A percentile compares a stretch with the other conserved stretches of the same genome.
Evolutionary conservation across 73 alveolate species (phyloP).

Genomic region (Symbiodinium pilosum): DNA sequence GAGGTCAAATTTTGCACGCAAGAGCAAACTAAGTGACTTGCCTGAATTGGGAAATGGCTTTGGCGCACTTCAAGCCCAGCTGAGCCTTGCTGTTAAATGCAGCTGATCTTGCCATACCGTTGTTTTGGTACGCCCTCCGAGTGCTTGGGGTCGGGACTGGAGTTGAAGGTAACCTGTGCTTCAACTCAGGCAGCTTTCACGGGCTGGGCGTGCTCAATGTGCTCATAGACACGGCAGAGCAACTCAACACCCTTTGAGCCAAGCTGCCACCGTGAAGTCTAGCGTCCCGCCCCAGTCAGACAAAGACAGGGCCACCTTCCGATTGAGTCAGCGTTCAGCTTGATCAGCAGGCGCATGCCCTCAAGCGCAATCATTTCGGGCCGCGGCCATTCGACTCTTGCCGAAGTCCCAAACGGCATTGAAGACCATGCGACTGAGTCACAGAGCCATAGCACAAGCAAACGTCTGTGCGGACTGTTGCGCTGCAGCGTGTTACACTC

Average conservation of each 20-base stretch:
- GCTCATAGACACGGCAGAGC: background rate
- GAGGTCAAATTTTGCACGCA: too few species aligned
- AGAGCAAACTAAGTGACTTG: too few species aligned
- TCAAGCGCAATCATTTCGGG: background rate
- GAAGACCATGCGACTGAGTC: conserved; percentile 87
- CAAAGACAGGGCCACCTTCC: conserved; percentile 80
- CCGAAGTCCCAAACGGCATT: conserved; percentile 89
- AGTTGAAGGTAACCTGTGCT: conserved; percentile 64
- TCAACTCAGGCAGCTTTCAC: background rate
- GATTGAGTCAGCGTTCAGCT: background rate
- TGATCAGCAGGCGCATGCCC: background rate
- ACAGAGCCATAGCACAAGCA: background rate
- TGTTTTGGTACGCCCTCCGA: background rate
- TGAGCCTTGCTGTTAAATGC: conserved; percentile 20
- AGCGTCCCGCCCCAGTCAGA: conserved; percentile 78
- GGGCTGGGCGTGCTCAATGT: background rate
- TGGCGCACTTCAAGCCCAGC: conserved; percentile 47
- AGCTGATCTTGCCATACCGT: background rate
- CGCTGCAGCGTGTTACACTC: background rate
- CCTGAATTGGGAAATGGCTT: conserved; percentile 85
- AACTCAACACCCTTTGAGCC: background rate
- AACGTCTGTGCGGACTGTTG: background rate
- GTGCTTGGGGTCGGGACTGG: conserved; percentile 19
- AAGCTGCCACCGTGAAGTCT: conserved; percentile 45
- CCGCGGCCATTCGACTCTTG: conserved; percentile 54